Base-by-base conservation (phyloP, 495 filamentous ascomycete genomes). In the Bombardia bombarda region DNA sequence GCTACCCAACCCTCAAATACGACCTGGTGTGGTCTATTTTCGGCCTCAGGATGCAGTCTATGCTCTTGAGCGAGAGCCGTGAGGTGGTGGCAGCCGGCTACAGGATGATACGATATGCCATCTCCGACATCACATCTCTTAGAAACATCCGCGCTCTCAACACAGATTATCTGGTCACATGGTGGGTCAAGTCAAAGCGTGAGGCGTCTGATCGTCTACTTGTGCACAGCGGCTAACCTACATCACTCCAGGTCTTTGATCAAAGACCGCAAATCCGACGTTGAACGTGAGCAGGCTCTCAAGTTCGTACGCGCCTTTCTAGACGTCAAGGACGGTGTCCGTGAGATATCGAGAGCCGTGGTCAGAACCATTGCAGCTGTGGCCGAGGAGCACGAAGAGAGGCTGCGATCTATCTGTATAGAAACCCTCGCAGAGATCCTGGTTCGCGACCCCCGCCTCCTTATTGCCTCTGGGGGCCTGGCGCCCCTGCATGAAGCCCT, bases 231-330 rank as follows among this genome's bases (percentile, higher is more conserved):
- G 22, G 4, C 13, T 37, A 21, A 8, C 6, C 31, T 19, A 7
- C 14, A 28, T 42, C 13, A 18, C 33, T 78, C 77, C 45, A n/a
- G n/a, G n/a, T 95, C 92, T 7, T 73, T 98, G 20, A 84, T 90
- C 47, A 96, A 96, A 57, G 90, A 96, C 56, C 84, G 86, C 57
- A 96, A 95, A 57, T 84, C 90, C 9, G 92, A 87, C 57, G 87
- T 98, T 33, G 92, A 98, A 65, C 80, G 92, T 35, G 92, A 98
- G 59, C 92, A 98, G 63, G 92, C 92, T 1, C 62, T 98, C 49
- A 98, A 98, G 58, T 96, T 98, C 63, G 86, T 96, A 19, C 78
- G 92, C 43, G 87, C 89, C 6, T 98, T 98, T 60, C 69, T 98
- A 19, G 93, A 97, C 50, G 87, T 98, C 51, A 95, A 96, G 56